Conservation (phyloP, 805 yeast species). For the Zygosaccharomyces bailii region DNA sequence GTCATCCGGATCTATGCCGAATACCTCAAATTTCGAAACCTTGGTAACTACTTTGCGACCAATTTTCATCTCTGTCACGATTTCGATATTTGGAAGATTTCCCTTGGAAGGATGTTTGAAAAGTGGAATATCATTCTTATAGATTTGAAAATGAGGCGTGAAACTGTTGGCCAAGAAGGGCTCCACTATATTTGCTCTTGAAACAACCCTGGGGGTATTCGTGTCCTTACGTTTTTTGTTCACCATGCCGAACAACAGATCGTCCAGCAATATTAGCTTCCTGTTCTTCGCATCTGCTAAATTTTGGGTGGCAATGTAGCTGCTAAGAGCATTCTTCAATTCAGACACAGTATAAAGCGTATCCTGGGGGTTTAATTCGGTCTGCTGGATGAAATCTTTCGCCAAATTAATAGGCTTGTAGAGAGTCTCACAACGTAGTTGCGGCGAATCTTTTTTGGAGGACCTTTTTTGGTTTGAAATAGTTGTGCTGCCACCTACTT, state of each 20-base stretch:
- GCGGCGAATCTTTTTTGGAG: constrained; percentile 27
- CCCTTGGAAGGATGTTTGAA: constrained; percentile 56
- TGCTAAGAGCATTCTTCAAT: constrained; percentile 48
- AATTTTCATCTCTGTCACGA: constrained; percentile 69
- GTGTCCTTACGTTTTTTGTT: constrained; percentile 25
- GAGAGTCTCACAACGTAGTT: constrained; percentile 37
- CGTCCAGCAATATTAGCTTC: constrained; percentile 54
- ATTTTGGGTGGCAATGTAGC: constrained; percentile 52
- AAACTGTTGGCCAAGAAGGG: constrained; percentile 44
- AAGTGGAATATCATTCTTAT: constrained; percentile 41
- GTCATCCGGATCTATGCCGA: constrained; percentile 57
- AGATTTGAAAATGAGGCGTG: constrained; percentile 49
- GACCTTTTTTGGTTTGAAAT: constrained; percentile 8
- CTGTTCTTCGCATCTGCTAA: constrained; percentile 53
- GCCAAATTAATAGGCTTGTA: constrained; percentile 57
- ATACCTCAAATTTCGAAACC: constrained; percentile 65
- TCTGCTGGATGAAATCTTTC: constrained; percentile 44
- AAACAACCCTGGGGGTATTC: constrained; percentile 38
- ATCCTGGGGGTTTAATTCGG: constrained; percentile 37
- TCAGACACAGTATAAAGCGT: constrained; percentile 53
- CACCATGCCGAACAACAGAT: constrained; percentile 42
- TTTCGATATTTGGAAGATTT: constrained; percentile 57
- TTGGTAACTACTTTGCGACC: constrained; percentile 81
- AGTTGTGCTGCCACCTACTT: constrained; percentile 32
- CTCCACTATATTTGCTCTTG: constrained; percentile 45